Conservation (phyloP, 2,329 filamentous ascomycete genomes). For the Botrytis fabae region DNA sequence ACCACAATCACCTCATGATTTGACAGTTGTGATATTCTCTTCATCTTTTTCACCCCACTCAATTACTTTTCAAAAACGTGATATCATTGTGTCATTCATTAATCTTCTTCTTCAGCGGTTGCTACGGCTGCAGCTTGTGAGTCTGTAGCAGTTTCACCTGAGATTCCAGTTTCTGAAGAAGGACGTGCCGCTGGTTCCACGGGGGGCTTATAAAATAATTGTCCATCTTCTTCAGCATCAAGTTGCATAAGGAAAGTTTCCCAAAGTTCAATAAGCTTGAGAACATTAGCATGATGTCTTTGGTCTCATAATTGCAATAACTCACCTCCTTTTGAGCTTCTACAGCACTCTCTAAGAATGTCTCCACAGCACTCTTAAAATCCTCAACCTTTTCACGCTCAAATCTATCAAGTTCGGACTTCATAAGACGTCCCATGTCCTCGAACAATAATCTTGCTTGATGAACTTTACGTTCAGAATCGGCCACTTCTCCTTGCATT, state of each 20-base stretch:
- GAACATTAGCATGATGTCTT: conserved; percentile 23
- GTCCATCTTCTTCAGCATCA: conserved; percentile 86
- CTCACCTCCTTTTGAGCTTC: conserved; percentile 97
- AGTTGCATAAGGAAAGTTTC: conserved; percentile 97
- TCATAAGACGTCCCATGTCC: conserved; percentile 95
- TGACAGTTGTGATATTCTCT: conserved; percentile 15
- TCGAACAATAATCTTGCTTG: conserved; percentile 89
- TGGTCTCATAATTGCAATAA: conserved; percentile 24
- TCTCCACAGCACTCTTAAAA: conserved; percentile 97
- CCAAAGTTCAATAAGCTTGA: conserved; percentile 79
- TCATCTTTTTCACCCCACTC: conserved; percentile 7
- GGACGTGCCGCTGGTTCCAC: conserved; percentile 52
- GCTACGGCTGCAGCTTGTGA: conserved; percentile 28
- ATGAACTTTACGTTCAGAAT: conserved; percentile 90
- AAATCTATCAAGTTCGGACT: conserved; percentile 86
- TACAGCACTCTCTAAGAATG: conserved; percentile 92
- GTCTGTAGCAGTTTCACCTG: conserved; percentile 33
- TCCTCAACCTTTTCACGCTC: conserved; percentile 98
- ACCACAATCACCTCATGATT: conserved; percentile 15
- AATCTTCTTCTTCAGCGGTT: conserved; percentile 36
- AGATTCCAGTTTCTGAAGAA: conserved; percentile 49
- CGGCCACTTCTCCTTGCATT: conserved; percentile 87
- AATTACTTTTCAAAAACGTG: conserved; percentile 20
- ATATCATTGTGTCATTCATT: conserved; percentile 22
- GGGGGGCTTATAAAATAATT: conserved; percentile 64